These are phyloP conservation scores for Pseudocercospora musae DNA, from an alignment of 2,329 filamentous ascomycete genomes.

Conservation along the genomic window DNA sequence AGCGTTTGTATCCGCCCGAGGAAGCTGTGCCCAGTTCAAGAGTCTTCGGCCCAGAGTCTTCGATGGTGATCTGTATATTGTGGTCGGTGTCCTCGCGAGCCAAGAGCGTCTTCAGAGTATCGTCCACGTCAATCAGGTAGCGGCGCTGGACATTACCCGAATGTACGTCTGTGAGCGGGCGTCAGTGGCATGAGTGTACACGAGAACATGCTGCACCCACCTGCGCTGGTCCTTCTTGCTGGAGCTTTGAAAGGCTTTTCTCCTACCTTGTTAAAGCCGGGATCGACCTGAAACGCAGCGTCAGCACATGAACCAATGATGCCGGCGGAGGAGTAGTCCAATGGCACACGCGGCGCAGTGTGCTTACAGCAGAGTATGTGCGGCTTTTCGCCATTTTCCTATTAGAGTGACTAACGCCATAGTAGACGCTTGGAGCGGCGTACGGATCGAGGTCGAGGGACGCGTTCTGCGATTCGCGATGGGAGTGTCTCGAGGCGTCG, in stretches of 20 bases:
- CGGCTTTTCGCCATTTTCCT: slow-evolving; percentile 48
- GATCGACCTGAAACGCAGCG: slow-evolving; percentile 23
- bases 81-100: slow-evolving; percentile 87
- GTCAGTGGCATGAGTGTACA: background rate
- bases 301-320: slow-evolving; percentile 4
- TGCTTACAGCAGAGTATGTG: slow-evolving; percentile 56
- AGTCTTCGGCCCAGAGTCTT: slow-evolving; percentile 90
- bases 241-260: slow-evolving; percentile 22
- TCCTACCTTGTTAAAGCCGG: slow-evolving; percentile 16
- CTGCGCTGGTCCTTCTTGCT: slow-evolving; percentile 33
- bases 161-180: slow-evolving; percentile 61
- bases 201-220: slow-evolving; percentile 17
- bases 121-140: slow-evolving; percentile 83
- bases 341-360: background rate
- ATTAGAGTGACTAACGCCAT: slow-evolving; percentile 52
- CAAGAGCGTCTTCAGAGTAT: slow-evolving; percentile 73
- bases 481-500: background rate
- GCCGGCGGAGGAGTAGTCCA: background rate
- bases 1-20: slow-evolving; percentile 80
- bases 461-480: slow-evolving; percentile 4
- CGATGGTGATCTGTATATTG: slow-evolving; percentile 97
- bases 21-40: slow-evolving; percentile 79
- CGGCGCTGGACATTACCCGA: slow-evolving; percentile 63
- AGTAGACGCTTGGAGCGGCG: slow-evolving; percentile 58
- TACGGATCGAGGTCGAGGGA: slow-evolving; percentile 51